Evolutionary conservation across 2,329 filamentous ascomycete genomes (phyloP), one percentile per base, ranked within the genome.

Genomic region (Harringtonia aguacate): DNA sequence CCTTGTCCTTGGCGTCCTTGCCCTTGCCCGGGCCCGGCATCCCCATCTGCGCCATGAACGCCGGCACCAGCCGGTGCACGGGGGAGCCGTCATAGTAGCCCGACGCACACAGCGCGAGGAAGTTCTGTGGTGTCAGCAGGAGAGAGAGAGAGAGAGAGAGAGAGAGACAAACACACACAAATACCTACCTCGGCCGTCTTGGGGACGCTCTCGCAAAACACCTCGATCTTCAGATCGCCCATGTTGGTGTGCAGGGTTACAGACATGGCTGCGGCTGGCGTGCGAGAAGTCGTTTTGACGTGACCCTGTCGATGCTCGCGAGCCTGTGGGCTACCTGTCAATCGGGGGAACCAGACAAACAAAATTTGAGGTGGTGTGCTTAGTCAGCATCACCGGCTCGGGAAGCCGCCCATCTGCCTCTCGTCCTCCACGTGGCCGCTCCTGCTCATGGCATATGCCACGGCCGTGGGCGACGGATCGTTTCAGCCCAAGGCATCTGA

Each of bases 141-240:
- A 42, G 18, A 8, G 12, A 14, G 20, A 31, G 40, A 22, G 2
- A 21, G 22, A 13, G 14, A 20, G 21, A 33, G 12, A 44, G 29
- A 13, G 30, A 36, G 7, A 24, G 36, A 36, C 18, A 20, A 27
- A 37, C 34, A 28, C 30, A 30, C 18, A 31, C n/a, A n/a, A n/a
- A n/a, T n/a, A 54, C 66, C 45, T 67, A 83, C 83, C 67, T 95
- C 86, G 50, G 88, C 84, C 1, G 92, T 95, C 62, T 90, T 89
- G 50, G 92, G 92, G 28, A 94, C 87, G 54, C 85, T 82, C 62
- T 95, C 87, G 69, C 90, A 97, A 68, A 95, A 97, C 53, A 98
- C 72, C 64, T 97, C 92, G 55, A 97, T 77, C 68, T 97, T 98
- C 60, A 98, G 74, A 64, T 92, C 83, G 59, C 92, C 92, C 43